phyloP scores from a whole-genome alignment of 306 rosid genomes.

The Begonia masoniana region DNA sequence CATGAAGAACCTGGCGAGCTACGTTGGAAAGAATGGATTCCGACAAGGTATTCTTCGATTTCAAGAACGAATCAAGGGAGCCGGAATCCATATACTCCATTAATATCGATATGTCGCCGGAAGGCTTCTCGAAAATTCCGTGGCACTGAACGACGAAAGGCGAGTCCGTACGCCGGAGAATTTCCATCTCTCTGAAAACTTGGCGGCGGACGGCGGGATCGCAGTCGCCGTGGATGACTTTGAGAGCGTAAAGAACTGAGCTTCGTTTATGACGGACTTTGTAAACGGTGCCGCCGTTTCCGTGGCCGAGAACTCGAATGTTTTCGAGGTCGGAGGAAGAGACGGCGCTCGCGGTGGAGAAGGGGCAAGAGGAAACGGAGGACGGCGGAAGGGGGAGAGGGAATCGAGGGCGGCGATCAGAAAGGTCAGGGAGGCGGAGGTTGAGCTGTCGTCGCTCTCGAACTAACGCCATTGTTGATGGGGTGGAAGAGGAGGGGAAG shows the following conservation, averaged over 20 bases:
- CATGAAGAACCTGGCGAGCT: slow-evolving; percentile 58
- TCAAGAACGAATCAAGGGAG: slow-evolving; percentile 35
- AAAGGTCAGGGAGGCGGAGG: slow-evolving; percentile 50
- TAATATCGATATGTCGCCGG: slow-evolving; percentile 57
- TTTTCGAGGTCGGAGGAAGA: slow-evolving; percentile 39
- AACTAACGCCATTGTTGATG: slow-evolving; percentile 46
- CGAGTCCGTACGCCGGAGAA: slow-evolving; percentile 78
- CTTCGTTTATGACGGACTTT: slow-evolving; percentile 67
- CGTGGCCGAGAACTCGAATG: slow-evolving; percentile 73
- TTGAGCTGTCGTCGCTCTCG: slow-evolving; percentile 68
- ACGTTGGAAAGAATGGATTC: slow-evolving; percentile 37
- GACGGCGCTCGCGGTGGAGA: slow-evolving; percentile 11
- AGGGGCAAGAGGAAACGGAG: slow-evolving; percentile 1
- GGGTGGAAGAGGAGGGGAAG: not conserved
- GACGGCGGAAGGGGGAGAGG: slow-evolving; percentile 14
- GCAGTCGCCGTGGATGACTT: slow-evolving; percentile 36
- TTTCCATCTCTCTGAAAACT: slow-evolving; percentile 46
- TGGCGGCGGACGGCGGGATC: slow-evolving; percentile 60
- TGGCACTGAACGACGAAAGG: slow-evolving; percentile 49
- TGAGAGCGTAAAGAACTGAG: slow-evolving; percentile 40
- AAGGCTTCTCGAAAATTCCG: slow-evolving; percentile 58
- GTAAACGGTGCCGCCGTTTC: slow-evolving; percentile 90
- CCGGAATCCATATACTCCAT: slow-evolving; percentile 83
- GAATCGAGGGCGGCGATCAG: slow-evolving; percentile 27
- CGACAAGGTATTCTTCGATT: slow-evolving; percentile 34